Conservation (phyloP, 1,284 basidiomycete species). For the Erythrobasidium hasegawianum region DNA sequence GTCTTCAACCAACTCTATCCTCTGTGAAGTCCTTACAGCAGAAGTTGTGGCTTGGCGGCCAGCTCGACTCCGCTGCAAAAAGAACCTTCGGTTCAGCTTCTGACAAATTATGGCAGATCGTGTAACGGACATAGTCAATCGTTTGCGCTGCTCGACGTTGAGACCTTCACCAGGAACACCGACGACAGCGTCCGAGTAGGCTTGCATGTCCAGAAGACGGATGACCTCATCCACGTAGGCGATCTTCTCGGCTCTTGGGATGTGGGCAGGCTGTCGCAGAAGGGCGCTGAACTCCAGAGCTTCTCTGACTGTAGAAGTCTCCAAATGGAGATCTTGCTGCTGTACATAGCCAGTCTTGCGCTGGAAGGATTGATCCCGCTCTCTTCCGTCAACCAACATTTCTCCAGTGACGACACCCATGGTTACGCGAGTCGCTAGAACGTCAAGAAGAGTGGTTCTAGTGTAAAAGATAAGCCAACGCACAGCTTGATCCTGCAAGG, state of each 20-base stretch:
- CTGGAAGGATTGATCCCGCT: slow-evolving; percentile 69
- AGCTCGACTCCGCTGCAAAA: slow-evolving; percentile 65
- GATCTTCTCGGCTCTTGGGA: slow-evolving; percentile 68
- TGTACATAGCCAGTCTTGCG: slow-evolving; percentile 71
- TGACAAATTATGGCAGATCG: too few relatives aligned
- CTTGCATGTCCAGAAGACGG: slow-evolving; percentile 70
- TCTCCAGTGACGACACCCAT: slow-evolving; percentile 72
- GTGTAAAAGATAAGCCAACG: slow-evolving; percentile 61
- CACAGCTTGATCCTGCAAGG: too few relatives aligned
- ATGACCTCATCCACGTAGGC: slow-evolving; percentile 75
- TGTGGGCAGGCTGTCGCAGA: slow-evolving; percentile 67
- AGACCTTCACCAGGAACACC: slow-evolving; percentile 61
- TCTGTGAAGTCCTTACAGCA: too few relatives aligned
- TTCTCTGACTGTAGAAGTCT: slow-evolving; percentile 64
- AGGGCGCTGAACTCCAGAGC: slow-evolving; percentile 76
- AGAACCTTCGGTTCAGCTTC: too few relatives aligned
- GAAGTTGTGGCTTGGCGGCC: slow-evolving; percentile 66
- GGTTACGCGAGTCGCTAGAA: slow-evolving; percentile 70
- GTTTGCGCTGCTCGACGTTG: slow-evolving; percentile 69
- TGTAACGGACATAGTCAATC: slow-evolving; percentile 62
- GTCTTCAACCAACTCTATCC: too few relatives aligned
- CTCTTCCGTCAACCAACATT: slow-evolving; percentile 70
- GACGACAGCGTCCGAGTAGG: slow-evolving; percentile 70
- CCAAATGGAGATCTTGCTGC: slow-evolving; percentile 69
- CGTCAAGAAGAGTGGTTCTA: slow-evolving; percentile 65